Base-by-base conservation (phyloP, 2,329 filamentous ascomycete genomes). In the Plenodomus biglobosus region DNA sequence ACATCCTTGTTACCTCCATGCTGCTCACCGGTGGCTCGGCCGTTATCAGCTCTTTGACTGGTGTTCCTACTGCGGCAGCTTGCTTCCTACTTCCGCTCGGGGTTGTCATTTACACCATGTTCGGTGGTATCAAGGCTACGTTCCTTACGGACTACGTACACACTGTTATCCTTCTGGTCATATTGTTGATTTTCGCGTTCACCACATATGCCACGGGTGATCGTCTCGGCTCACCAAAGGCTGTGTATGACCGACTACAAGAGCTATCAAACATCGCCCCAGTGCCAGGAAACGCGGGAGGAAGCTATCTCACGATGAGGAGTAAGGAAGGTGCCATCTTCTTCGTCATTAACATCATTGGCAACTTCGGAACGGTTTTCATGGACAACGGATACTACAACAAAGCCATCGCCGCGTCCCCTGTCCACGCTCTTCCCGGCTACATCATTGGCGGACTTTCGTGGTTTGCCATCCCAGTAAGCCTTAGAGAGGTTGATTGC, bases 1-100 rank as follows among this genome's bases (percentile, higher is more conserved):
- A 94, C 65, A 88, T 94, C 36, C 79, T 95, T 2, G 91, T 96
- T n/a, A 92, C 90, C 1, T 84, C 90, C 40, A 95, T 95, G 90
- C 75, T 96, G 36, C 81, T 96, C 50, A 90, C 90, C 19, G 91
- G 91, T 46, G 91, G 90, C 39, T 85, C 85, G 1, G 87, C 88
- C 2, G 91, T 92, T 15, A 59, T 69, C 10, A 58, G 58, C 8
- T 62, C 62, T 8, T 3, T 65, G 5, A 67, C 87, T 1, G 88
- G 88, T 27, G 85, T 91, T 64, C 81, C 83, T 32, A 90, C 87
- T 10, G 85, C 86, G 7, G 91, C 90, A 1, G 90, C 89, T 50
- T 94, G 89, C 66, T 95, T 90, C 73, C 75, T 95, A 38, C 78
- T 95, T 1, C 90, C 90, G 0, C 75, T 94, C 2, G 88, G 89